Conservation (phyloP, 192 early-diverging fungal genomes). For the Entomortierella lignicola region DNA sequence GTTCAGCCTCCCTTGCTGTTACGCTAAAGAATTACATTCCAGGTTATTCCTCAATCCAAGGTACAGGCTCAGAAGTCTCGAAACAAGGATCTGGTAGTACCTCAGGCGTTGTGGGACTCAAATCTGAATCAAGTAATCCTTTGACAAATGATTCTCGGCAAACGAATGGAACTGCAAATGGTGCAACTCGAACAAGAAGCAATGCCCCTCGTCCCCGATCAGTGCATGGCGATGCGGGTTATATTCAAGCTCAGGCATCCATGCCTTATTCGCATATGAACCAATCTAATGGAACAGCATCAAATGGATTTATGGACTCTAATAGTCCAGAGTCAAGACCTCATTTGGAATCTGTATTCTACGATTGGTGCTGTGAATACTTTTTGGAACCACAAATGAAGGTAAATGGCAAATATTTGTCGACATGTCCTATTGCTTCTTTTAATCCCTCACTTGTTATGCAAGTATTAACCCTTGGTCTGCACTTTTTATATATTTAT, state of each 20-base stretch:
- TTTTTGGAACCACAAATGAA: constrained; percentile 91
- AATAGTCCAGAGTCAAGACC: constrained; percentile 60
- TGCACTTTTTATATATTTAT: neutral
- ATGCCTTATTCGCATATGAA: constrained; percentile 14
- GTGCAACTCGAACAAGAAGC: constrained; percentile 15
- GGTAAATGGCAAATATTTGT: constrained; percentile 45
- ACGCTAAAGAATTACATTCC: constrained; percentile 54
- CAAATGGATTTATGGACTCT: constrained; percentile 15
- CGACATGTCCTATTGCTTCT: too few relatives aligned
- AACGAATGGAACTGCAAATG: constrained; percentile 14
- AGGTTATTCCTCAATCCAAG: constrained; percentile 22
- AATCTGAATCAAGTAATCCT: neutral
- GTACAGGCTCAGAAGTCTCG: neutral
- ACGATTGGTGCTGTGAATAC: constrained; percentile 89
- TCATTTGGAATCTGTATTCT: constrained; percentile 72
- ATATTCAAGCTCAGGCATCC: constrained; percentile 21
- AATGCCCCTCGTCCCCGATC: constrained; percentile 32
- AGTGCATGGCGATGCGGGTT: constrained; percentile 42
- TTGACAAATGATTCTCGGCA: constrained; percentile 8
- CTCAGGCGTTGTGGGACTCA: constrained; percentile 6
- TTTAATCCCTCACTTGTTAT: too few relatives aligned
- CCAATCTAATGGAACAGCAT: constrained; percentile 4
- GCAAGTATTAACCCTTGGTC: too few relatives aligned
- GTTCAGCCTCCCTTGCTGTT: constrained; percentile 55
- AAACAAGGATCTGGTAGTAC: neutral